A percentile compares a stretch with the other conserved stretches of the same genome.
Conservation (phyloP, 768 basidiomycete species). For the Hericium alpestre region DNA sequence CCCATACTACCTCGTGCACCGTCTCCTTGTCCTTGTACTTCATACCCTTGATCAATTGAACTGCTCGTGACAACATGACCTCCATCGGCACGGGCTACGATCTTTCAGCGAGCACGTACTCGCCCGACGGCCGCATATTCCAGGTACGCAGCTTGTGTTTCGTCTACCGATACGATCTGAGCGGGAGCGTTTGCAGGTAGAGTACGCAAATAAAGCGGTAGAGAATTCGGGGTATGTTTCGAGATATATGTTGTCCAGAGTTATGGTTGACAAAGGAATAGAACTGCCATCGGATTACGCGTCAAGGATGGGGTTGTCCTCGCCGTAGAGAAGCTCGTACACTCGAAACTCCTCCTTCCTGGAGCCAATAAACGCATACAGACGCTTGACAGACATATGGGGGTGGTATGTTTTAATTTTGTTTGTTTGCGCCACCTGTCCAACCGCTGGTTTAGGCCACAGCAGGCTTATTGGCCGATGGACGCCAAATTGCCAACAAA, state of each 20-base stretch:
- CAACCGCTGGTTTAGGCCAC: conserved; percentile 50
- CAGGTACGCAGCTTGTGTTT: conserved; percentile 43
- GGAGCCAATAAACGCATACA: conserved; percentile 90
- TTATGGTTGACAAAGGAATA: conserved; percentile 20
- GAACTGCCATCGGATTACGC: conserved; percentile 92
- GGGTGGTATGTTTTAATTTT: conserved; percentile 46
- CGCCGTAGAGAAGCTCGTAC: conserved; percentile 95
- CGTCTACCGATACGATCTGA: background rate
- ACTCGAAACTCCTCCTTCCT: conserved; percentile 91
- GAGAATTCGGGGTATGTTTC: conserved; percentile 85
- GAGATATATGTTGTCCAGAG: background rate
- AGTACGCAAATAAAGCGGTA: conserved; percentile 97
- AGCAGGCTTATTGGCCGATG: conserved; percentile 88
- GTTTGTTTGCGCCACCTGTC: no score
- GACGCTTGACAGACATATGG: conserved; percentile 87
- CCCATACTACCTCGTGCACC: background rate
- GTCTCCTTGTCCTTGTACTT: conserved; percentile 2
- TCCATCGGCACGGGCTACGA: conserved; percentile 99
- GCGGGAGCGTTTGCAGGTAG: conserved; percentile 46
- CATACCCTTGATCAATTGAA: no score
- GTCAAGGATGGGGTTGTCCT: conserved; percentile 91
- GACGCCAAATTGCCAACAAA: conserved; percentile 74
- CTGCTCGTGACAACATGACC: conserved; percentile 48
- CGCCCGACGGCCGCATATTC: conserved; percentile 96
- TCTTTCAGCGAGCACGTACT: conserved; percentile 87